phyloP scores from a whole-genome alignment of 2,329 filamentous ascomycete species.

The Phialemoniopsis sp. region DNA sequence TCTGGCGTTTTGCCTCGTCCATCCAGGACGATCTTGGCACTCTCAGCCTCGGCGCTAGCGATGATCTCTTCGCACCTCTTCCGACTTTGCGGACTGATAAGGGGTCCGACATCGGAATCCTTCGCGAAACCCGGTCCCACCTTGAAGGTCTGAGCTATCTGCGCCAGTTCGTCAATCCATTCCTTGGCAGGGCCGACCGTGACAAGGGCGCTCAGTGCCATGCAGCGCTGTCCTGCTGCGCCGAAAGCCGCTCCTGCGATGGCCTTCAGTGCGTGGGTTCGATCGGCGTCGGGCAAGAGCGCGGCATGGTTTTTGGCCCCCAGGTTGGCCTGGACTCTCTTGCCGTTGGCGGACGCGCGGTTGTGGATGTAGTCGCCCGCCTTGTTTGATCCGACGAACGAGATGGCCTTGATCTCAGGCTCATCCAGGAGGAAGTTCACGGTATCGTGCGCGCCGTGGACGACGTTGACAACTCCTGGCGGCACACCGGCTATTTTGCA shows the following conservation, averaged over 20 bases:
- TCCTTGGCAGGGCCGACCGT: constrained; percentile 62
- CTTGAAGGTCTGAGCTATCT: constrained; percentile 51
- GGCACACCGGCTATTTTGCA: constrained; percentile 52
- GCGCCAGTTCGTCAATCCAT: constrained; percentile 60
- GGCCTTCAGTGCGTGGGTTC: constrained; percentile 63
- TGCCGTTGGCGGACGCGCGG: constrained; percentile 65
- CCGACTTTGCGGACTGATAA: constrained; percentile 14
- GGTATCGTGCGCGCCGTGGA: constrained; percentile 60
- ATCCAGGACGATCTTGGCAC: constrained; percentile 14
- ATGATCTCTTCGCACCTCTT: constrained; percentile 14
- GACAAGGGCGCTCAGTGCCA: constrained; percentile 63
- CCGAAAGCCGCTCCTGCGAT: constrained; percentile 66
- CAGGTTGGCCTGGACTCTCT: constrained; percentile 66
- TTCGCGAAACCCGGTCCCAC: constrained; percentile 15
- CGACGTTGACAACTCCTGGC: constrained; percentile 61
- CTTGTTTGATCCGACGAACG: constrained; percentile 65
- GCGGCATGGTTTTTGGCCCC: constrained; percentile 69
- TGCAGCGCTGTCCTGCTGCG: constrained; percentile 65
- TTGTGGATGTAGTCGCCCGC: constrained; percentile 67
- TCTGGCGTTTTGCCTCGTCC: constrained; percentile 13
- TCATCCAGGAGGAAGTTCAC: constrained; percentile 68
- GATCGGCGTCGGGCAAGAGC: constrained; percentile 64
- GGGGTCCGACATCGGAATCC: constrained; percentile 14
- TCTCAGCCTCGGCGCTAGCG: constrained; percentile 13
- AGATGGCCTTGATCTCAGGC: constrained; percentile 64